Conservation (phyloP, 805 yeast species). For the Hyphopichia homilentoma region DNA sequence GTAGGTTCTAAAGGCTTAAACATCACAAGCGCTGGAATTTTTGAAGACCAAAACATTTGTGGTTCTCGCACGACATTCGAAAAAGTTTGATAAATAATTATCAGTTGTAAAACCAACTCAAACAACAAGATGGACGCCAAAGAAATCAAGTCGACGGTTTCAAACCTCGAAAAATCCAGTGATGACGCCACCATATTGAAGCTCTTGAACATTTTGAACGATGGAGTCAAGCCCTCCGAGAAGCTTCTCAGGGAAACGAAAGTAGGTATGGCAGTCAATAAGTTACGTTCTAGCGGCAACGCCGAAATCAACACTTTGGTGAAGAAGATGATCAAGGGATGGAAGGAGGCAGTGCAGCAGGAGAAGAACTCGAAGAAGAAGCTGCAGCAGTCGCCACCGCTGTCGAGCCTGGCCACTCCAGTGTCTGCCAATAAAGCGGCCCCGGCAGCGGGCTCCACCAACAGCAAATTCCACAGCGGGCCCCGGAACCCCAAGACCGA, state of each 20-base stretch:
- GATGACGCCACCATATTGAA: conserved; percentile 62
- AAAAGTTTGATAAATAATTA: too few species aligned
- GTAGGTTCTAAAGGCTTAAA: too few species aligned
- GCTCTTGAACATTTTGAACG: conserved; percentile 60
- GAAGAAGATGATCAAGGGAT: conserved; percentile 73
- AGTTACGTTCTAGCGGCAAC: conserved; percentile 66
- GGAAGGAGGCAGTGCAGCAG: conserved; percentile 85
- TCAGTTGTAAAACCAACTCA: too few species aligned
- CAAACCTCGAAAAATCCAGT: conserved; percentile 67
- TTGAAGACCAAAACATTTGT: too few species aligned
- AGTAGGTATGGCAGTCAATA: conserved; percentile 96
- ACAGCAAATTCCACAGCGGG: conserved; percentile 38
- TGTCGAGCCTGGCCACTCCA: background rate
- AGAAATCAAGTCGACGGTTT: conserved; percentile 67
- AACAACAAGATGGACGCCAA: conserved; percentile 67
- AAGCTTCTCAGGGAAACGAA: conserved; percentile 84
- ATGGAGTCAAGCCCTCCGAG: conserved; percentile 80
- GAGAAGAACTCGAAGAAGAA: conserved; percentile 48
- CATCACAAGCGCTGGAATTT: too few species aligned
- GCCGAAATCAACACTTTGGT: conserved; percentile 69
- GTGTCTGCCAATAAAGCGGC: conserved; percentile 4
- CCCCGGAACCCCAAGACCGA: conserved; percentile 82
- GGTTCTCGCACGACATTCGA: too few species aligned
- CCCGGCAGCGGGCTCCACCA: conserved; percentile 20
- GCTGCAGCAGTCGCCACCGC: conserved; percentile 3